Evolutionary conservation across 164 flowering plant species (phyloP), one percentile per base, ranked within the genome.

Genomic region (Liriodendron chinense): DNA sequence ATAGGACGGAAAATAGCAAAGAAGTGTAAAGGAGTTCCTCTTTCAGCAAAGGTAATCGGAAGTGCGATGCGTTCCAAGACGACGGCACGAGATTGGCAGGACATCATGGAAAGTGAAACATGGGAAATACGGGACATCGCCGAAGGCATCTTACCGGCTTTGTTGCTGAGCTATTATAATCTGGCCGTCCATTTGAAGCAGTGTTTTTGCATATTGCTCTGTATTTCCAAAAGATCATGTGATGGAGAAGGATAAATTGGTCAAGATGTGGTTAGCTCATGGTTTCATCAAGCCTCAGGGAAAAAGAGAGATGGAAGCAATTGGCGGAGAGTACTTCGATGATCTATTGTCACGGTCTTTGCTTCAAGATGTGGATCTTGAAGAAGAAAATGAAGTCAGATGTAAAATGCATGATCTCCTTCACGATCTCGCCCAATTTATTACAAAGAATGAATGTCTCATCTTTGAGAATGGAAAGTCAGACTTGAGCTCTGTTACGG

Each of bases 231-330:
- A n/a, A n/a, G n/a, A n/a, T n/a, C n/a, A n/a, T n/a, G n/a, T n/a
- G n/a, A n/a, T n/a, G n/a, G n/a, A n/a, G n/a, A n/a, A n/a, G n/a
- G n/a, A n/a, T n/a, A n/a, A n/a, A n/a, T n/a, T n/a, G 66, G 22
- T 13, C 65, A 57, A 8, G 74, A 66, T 26, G 57, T 72, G 57
- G 18, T 72, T 61, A 48, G n/a, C n/a, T n/a, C n/a, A n/a, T n/a
- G n/a, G n/a, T n/a, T n/a, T n/a, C n/a, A n/a, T n/a, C n/a, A n/a
- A 47, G 24, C 7, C 43, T 7, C 14, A 61, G 14, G 65, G 24
- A 9, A 3, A 14, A 10, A 53, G 12, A 23, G 34, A 50, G 21
- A n/a, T 71, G 73, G 73, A 71, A 16, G 62, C n/a, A 1, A n/a
- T 53, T 12, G 73, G 62, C 2, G 8, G 26, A 10, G 62, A n/a